Conservation (phyloP, 176 grass and related monocot species). For the Secale cereale region DNA sequence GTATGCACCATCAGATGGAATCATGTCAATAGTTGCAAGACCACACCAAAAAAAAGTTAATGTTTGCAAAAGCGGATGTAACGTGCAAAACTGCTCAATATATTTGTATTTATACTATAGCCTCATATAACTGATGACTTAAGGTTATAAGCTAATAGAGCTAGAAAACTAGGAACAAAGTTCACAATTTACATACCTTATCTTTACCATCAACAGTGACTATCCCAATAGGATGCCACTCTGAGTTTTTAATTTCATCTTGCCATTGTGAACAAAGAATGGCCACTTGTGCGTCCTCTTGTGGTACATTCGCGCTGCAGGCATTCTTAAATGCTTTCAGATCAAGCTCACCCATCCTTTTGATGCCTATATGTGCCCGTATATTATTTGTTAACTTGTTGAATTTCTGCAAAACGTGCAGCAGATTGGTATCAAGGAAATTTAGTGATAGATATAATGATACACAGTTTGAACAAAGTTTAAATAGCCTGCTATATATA, state of each 20-base stretch:
- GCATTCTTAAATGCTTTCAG: conserved; percentile 33
- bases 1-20: too few species aligned
- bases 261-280: conserved; percentile 45
- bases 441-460: not conserved
- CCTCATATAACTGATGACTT: too few species aligned
- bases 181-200: too few species aligned
- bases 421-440: not conserved
- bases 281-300: conserved; percentile 12
- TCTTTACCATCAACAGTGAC: too few species aligned
- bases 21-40: too few species aligned
- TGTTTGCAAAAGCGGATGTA: too few species aligned
- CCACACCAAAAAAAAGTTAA: too few species aligned
- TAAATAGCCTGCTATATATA: too few species aligned
- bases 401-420: not conserved
- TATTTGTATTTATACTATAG: too few species aligned
- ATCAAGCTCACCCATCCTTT: conserved; percentile 58
- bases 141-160: too few species aligned
- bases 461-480: not conserved
- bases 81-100: too few species aligned
- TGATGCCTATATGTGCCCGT: conserved; percentile 5
- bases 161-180: too few species aligned
- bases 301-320: conserved; percentile 21
- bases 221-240: conserved; percentile 44
- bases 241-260: conserved; percentile 31
- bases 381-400: not conserved